Evolutionary conservation across 306 rosid species (phyloP), one percentile per base, ranked within the genome.

Genomic region (Lagenaria siceraria): DNA sequence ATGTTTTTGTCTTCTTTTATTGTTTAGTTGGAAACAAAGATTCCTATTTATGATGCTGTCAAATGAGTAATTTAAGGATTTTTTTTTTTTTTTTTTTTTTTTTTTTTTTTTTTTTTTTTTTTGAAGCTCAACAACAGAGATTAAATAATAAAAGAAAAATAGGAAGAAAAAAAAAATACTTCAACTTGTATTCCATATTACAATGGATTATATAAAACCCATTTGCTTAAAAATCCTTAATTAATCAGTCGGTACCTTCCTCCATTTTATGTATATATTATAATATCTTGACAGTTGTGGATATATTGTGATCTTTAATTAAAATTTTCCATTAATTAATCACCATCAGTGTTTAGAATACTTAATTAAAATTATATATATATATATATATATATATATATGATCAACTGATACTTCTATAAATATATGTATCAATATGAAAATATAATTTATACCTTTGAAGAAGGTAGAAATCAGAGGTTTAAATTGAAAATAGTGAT

Each of bases 11-110:
- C 38, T 70, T 84, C 78, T 81, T 81, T 42, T 66, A 31, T 18
- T 65, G 10, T 65, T 9, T 36, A 79, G 79, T 70, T 74, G 75
- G 64, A 65, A 75, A 73, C 29, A 63, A 55, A 87, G 88, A 89
- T 90, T 86, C 87, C 80, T 78, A 74, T 62, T 63, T 69, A 77
- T 61, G 74, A 90, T 74, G 88, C 78, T 81, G 88, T 86, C 90
- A 88, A 88, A 83, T 80, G 80, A 80, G 73, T 78, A 48, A 11
- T 43, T 74, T 69, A 58, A 63, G 80, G 58, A 46, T 13, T 78
- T 79, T 82, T 19, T 36, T 43, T 46, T 40, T 63, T 51, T 13
- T 78, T 79, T 82, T 19, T 36, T 43, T 46, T 40, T 8, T 0
- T 7, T 33, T 78, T 79, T 82, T 9, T 19, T 43, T 46, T 40